These are phyloP conservation scores for Fusarium sp. DNA, from an alignment of 2,329 filamentous ascomycete genomes.

Conservation along the genomic window DNA sequence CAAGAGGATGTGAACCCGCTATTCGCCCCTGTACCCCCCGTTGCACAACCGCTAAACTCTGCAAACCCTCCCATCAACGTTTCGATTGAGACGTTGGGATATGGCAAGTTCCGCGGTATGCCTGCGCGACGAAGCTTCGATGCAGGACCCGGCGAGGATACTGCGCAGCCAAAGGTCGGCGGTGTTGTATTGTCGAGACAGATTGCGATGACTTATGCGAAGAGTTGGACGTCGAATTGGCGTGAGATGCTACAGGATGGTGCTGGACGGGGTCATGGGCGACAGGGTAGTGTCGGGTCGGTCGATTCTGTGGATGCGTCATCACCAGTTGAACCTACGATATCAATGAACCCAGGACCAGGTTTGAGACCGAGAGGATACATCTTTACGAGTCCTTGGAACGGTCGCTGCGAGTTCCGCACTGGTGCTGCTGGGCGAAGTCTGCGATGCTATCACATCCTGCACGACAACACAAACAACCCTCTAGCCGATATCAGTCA, in stretches of 20 bases:
- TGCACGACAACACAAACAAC: constrained; percentile 63
- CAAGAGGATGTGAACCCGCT: constrained; percentile 38
- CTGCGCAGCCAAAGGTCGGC: constrained; percentile 30
- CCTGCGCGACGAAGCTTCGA: constrained; percentile 56
- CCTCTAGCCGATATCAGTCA: constrained; percentile 56
- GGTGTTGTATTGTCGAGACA: constrained; percentile 62
- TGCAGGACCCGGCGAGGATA: constrained; percentile 33
- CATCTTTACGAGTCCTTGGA: constrained; percentile 87
- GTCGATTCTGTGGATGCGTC: constrained; percentile 50
- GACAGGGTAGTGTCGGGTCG: constrained; percentile 50
- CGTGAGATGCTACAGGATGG: constrained; percentile 53
- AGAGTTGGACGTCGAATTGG: constrained; percentile 61
- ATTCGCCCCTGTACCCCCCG: constrained; percentile 42
- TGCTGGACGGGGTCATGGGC: constrained; percentile 44
- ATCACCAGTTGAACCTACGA: constrained; percentile 46
- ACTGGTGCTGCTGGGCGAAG: constrained; percentile 81
- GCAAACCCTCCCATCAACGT: constrained; percentile 61
- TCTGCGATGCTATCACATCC: constrained; percentile 79
- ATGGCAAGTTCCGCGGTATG: constrained; percentile 67
- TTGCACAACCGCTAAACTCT: constrained; percentile 27
- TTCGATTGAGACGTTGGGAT: constrained; percentile 66
- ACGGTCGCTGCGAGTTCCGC: constrained; percentile 85
- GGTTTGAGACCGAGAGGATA: constrained; percentile 73
- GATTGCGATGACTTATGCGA: constrained; percentile 68
- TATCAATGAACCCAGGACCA: constrained; percentile 56